Conservation (phyloP, 176 grass and related monocot species). For the Ampelocalamus luodianensis region DNA sequence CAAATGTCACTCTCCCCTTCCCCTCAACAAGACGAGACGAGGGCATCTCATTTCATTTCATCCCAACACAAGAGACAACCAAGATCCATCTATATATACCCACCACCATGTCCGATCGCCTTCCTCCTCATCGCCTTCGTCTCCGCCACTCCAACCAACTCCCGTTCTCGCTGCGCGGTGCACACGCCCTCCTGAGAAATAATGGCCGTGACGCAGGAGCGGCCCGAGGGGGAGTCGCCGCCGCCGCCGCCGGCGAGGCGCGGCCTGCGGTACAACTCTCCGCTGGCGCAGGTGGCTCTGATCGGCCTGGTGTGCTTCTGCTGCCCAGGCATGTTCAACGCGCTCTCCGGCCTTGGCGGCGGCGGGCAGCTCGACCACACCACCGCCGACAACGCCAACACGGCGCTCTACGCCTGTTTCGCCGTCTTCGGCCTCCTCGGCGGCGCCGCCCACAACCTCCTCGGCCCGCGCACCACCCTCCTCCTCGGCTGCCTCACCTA, state of each 20-base stretch:
- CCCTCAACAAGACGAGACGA: not conserved
- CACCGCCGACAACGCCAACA: constrained; percentile 92
- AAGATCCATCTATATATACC: constrained; percentile 23
- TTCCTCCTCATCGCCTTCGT: not conserved
- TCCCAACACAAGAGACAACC: not conserved
- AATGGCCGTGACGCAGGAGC: constrained; percentile 24
- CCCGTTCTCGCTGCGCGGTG: not conserved
- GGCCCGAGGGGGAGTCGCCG: not conserved
- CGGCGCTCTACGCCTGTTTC: constrained; percentile 89
- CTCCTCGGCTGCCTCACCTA: constrained; percentile 69
- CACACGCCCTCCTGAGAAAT: not conserved
- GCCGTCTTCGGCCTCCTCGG: constrained; percentile 81
- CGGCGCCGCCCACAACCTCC: constrained; percentile 80
- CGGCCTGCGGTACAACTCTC: constrained; percentile 73
- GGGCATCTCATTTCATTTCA: no score
- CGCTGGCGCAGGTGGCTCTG: constrained; percentile 73
- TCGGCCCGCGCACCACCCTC: constrained; percentile 80
- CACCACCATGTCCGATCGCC: not conserved
- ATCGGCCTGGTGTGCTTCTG: constrained; percentile 93
- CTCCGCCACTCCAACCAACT: not conserved
- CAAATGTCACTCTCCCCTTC: not conserved
- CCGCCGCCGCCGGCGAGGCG: not conserved
- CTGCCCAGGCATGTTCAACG: constrained; percentile 99
- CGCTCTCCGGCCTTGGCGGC: constrained; percentile 87
- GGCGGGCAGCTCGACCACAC: constrained; percentile 73